Evolutionary conservation across 2,329 filamentous ascomycete genomes (phyloP), one percentile per base, ranked within the genome.

Genomic region (Aspergillus carbonarius): DNA sequence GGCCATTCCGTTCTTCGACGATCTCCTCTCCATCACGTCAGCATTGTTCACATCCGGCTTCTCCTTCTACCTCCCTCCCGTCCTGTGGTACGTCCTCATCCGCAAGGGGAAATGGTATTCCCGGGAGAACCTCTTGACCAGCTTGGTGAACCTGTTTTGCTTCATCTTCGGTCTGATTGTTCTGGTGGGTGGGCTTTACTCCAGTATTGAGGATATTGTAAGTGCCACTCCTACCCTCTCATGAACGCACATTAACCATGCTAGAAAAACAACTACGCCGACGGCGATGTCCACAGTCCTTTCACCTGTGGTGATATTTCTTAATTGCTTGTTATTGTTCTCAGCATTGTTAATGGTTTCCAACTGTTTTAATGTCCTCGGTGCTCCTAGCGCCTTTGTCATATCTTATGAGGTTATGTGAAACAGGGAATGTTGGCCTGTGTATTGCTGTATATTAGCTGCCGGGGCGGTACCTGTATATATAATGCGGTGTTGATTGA

Each of bases 11-110:
- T 59, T 67, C 9, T 67, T 67, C 53, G 61, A 61, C 9, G 55
- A 65, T 12, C 55, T 66, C 6, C 49, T 67, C 4, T 63, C 65
- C 5, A 68, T 76, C 55, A 71, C 70, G 59, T 74, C 73, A 18
- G 90, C 90, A 1, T 82, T 95, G 1, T 93, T 95, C 68, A 89
- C 93, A 73, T 91, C 88, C 65, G 92, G 91, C 35, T 95, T 95
- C 79, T 93, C 93, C 68, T 95, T 95, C 79, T 96, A 83, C 39
- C 65, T 86, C 13, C 76, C 81, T 1, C 82, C 83, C 34, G 75
- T 76, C 58, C 66, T 69, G 62, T 70, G 67, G 67, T 65, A 66
- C 37, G 61, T 67, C 4, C 58, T 70, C 17, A 55, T 70, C 32
- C 58, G 60, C 12, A 62, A 68, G 44, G 63, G 66, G 3, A 32